These are phyloP conservation scores for Farysia itapuensis DNA, from an alignment of 1,284 basidiomycete species.

Conservation along the genomic window DNA sequence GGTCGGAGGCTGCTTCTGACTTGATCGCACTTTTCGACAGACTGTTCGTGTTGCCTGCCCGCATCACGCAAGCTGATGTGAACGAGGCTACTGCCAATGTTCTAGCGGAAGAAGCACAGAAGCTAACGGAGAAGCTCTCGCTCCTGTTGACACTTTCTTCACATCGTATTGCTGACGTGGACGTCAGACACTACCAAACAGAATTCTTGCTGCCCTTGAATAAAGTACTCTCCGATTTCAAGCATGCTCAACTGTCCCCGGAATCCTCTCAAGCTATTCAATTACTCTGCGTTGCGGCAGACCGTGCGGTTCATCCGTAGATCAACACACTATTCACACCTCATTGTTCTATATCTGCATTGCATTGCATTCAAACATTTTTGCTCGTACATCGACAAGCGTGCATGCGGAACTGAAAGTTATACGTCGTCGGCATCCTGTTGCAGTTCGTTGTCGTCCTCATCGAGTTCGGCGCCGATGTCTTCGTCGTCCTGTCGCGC, in stretches of 20 bases:
- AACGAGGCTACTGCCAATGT: not conserved
- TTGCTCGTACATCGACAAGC: too few species aligned
- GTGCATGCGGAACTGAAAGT: constrained; percentile 10
- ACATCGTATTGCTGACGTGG: not conserved
- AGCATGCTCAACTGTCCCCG: too few species aligned
- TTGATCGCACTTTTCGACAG: constrained; percentile 4
- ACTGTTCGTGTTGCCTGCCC: constrained; percentile 1
- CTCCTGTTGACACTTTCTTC: constrained; percentile 6
- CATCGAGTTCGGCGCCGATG: constrained; percentile 7
- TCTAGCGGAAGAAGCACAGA: constrained; percentile 8
- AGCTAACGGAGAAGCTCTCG: constrained; percentile 12
- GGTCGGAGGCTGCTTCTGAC: not conserved
- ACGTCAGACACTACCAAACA: not conserved
- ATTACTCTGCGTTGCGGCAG: too few species aligned
- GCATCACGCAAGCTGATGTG: not conserved
- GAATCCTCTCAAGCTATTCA: too few species aligned
- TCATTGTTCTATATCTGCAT: too few species aligned
- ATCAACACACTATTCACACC: too few species aligned
- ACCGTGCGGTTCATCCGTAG: too few species aligned
- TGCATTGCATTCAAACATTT: too few species aligned
- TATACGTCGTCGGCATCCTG: constrained; percentile 10
- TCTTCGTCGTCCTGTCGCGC: too few species aligned
- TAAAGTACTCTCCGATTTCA: too few species aligned
- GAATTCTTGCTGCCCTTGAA: not conserved
- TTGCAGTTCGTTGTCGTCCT: not conserved